Evolutionary conservation across 2,329 filamentous ascomycete genomes (phyloP).

Genomic region (Aspergillus ibericus): DNA sequence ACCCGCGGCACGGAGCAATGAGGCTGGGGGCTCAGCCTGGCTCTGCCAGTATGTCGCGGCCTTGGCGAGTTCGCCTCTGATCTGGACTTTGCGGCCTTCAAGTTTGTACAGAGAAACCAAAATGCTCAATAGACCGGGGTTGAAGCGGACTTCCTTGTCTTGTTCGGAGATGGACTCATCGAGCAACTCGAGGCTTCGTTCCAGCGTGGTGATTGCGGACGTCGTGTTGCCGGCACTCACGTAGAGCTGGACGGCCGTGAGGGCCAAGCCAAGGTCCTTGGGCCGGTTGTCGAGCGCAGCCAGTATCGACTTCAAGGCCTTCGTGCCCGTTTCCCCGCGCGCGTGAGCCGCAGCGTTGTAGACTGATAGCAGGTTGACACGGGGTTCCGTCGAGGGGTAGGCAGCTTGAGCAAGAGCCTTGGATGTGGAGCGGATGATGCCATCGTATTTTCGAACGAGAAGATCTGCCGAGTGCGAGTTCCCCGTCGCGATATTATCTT

Average conservation of each 20-base stretch:
- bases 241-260: slow-evolving; percentile 81
- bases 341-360: slow-evolving; percentile 74
- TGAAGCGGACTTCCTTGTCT: slow-evolving; percentile 70
- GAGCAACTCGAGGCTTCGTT: slow-evolving; percentile 71
- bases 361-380: slow-evolving; percentile 58
- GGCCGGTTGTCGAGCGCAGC: slow-evolving; percentile 71
- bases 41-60: slow-evolving; percentile 79
- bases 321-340: slow-evolving; percentile 58
- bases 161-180: slow-evolving; percentile 60
- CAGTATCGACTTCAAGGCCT: slow-evolving; percentile 68
- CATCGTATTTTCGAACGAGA: slow-evolving; percentile 60
- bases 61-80: slow-evolving; percentile 72
- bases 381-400: slow-evolving; percentile 51
- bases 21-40: slow-evolving; percentile 58
- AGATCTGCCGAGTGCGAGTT: slow-evolving; percentile 59
- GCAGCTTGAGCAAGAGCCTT: slow-evolving; percentile 51
- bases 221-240: slow-evolving; percentile 68
- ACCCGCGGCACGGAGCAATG: slow-evolving; percentile 79
- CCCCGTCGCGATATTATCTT: slow-evolving; percentile 54
- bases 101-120: slow-evolving; percentile 75
- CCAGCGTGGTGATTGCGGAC: slow-evolving; percentile 72
- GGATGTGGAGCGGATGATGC: slow-evolving; percentile 57
- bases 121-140: slow-evolving; percentile 80
- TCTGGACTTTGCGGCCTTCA: slow-evolving; percentile 70
- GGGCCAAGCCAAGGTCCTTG: slow-evolving; percentile 73